These are phyloP conservation scores for Vishniacozyma victoriae DNA, from an alignment of 768 basidiomycete species.

Conservation along the genomic window DNA sequence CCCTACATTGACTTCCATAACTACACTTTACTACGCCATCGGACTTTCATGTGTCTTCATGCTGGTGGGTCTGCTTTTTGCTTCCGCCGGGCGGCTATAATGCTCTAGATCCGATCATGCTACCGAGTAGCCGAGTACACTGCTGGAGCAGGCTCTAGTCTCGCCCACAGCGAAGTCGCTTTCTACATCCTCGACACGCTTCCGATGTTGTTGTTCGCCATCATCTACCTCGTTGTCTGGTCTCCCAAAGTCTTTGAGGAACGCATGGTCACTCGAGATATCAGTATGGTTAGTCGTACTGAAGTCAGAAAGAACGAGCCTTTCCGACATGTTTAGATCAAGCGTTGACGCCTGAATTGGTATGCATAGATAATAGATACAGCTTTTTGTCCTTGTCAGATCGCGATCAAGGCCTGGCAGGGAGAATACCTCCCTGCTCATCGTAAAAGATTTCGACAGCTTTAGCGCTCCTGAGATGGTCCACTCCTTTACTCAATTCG, in stretches of 20 bases:
- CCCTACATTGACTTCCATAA: no score
- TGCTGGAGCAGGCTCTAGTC: conserved; percentile 52
- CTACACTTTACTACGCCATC: background rate
- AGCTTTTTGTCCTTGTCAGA: no score
- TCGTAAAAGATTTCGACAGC: conserved; percentile 21
- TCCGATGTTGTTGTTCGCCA: conserved; percentile 58
- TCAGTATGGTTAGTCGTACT: no score
- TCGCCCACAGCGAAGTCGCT: conserved; percentile 57
- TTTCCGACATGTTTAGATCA: no score
- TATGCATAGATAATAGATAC: background rate
- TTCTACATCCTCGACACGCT: conserved; percentile 66
- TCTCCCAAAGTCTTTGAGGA: conserved; percentile 49
- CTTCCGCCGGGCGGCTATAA: background rate
- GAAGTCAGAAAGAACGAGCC: no score
- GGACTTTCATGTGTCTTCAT: background rate
- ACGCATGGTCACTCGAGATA: background rate
- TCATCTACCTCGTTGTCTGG: conserved; percentile 60
- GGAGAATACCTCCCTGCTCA: conserved; percentile 2
- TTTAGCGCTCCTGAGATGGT: conserved; percentile 23
- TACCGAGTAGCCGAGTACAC: conserved; percentile 59
- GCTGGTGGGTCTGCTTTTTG: background rate
- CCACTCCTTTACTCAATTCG: conserved; percentile 21
- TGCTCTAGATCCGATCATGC: conserved; percentile 54
- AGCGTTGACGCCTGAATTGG: background rate
- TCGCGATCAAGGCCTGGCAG: background rate